Conservation (phyloP, 2,329 filamentous ascomycete genomes). For the Sporothrix pseudoabietina region DNA sequence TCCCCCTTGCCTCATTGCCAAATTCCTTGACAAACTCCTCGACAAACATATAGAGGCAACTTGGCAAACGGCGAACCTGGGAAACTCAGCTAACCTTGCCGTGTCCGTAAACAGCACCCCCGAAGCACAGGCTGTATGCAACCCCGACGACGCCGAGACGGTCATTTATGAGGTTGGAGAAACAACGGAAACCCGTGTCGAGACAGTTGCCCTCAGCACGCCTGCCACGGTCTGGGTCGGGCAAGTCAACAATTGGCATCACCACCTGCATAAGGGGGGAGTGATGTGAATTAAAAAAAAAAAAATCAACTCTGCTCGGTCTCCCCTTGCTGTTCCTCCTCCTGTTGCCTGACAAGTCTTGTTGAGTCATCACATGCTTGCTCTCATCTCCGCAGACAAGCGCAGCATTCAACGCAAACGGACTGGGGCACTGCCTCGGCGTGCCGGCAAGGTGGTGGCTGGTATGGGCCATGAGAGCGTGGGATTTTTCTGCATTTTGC, state of each 20-base stretch:
- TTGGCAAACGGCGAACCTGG: background rate
- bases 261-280: background rate
- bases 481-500: too few species aligned
- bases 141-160: constrained; percentile 32
- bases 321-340: too few species aligned
- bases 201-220: constrained; percentile 33
- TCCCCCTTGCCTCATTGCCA: background rate
- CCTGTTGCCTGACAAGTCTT: too few species aligned
- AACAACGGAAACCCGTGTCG: constrained; percentile 33
- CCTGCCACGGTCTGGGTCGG: constrained; percentile 35
- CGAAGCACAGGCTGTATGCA: constrained; percentile 36
- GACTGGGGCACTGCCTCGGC: constrained; percentile 34
- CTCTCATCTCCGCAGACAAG: constrained; percentile 31
- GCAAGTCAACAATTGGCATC: constrained; percentile 28
- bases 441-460: constrained; percentile 36
- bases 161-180: constrained; percentile 31
- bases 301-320: too few species aligned
- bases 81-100: constrained; percentile 22
- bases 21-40: too few species aligned
- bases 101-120: constrained; percentile 30
- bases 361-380: background rate
- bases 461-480: constrained; percentile 33
- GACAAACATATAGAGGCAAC: too few species aligned
- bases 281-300: too few species aligned
- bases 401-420: constrained; percentile 35